phyloP scores from a whole-genome alignment of 768 basidiomycete species.

The Cyathus striatus region DNA sequence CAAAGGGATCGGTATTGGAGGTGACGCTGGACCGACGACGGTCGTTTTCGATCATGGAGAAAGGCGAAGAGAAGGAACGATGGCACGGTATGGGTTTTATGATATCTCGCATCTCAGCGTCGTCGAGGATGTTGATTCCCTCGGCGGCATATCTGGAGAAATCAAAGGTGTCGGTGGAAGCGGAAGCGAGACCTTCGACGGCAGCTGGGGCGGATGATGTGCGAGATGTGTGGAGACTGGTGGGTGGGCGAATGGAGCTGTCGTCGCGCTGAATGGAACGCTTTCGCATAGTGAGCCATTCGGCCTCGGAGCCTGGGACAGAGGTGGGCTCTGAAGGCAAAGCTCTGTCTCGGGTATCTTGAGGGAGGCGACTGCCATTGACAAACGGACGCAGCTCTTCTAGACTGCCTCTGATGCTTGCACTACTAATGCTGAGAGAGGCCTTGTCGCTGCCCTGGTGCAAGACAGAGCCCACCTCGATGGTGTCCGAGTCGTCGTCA shows the following conservation, averaged over 20 bases:
- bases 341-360: slow-evolving; percentile 9
- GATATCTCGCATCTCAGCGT: no score
- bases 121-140: no score
- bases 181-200: no score
- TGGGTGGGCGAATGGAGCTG: not conserved
- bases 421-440: slow-evolving; percentile 13
- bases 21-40: not conserved
- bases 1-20: not conserved
- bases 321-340: slow-evolving; percentile 25
- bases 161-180: no score
- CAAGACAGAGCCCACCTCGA: slow-evolving; percentile 32
- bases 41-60: not conserved
- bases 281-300: slow-evolving; percentile 51
- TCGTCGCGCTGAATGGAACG: slow-evolving; percentile 24
- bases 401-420: slow-evolving; percentile 29
- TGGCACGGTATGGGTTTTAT: not conserved
- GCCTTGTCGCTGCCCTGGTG: slow-evolving; percentile 26
- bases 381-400: slow-evolving; percentile 36
- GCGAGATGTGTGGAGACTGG: no score
- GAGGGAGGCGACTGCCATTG: slow-evolving; percentile 8
- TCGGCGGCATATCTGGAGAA: no score
- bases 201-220: no score
- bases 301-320: slow-evolving; percentile 49
- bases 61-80: not conserved
- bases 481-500: slow-evolving; percentile 33